Evolutionary conservation across 2,329 filamentous ascomycete species (phyloP).

Genomic region (Colletotrichum shisoi): DNA sequence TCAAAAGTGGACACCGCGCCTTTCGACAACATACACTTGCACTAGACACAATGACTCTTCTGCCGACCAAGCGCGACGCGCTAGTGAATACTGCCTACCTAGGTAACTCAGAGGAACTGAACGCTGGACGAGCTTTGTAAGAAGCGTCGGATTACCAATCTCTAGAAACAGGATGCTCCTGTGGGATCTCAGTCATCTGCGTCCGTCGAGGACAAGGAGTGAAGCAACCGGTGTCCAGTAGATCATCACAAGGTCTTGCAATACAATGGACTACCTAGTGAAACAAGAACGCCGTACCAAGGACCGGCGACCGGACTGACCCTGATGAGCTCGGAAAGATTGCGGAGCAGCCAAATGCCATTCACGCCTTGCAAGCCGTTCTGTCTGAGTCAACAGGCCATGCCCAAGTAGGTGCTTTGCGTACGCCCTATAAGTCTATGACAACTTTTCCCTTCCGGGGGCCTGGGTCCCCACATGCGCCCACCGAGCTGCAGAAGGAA

Average conservation of each 20-base stretch:
- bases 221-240: background rate
- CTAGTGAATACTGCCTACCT: background rate
- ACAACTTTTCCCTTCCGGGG: background rate
- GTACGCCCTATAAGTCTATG: conserved; percentile 1
- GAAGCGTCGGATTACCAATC: conserved; percentile 25
- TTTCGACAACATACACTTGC: conserved; percentile 26
- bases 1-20: conserved; percentile 22
- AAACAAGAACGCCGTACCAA: background rate
- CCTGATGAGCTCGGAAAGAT: conserved; percentile 7
- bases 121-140: background rate
- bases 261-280: background rate
- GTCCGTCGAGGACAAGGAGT: background rate
- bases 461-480: conserved; percentile 12
- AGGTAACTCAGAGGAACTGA: no score
- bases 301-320: background rate
- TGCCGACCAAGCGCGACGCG: conserved; percentile 11
- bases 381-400: conserved; percentile 3
- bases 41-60: conserved; percentile 32
- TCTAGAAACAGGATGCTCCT: background rate
- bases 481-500: background rate
- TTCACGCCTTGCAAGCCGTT: conserved; percentile 29
- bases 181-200: background rate
- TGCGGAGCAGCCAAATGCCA: conserved; percentile 22
- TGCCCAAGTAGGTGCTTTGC: background rate
- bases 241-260: background rate